Evolutionary conservation across 345 rosid genomes (phyloP), one percentile per base, ranked within the genome.

Genomic region (Euphorbia peplus): DNA sequence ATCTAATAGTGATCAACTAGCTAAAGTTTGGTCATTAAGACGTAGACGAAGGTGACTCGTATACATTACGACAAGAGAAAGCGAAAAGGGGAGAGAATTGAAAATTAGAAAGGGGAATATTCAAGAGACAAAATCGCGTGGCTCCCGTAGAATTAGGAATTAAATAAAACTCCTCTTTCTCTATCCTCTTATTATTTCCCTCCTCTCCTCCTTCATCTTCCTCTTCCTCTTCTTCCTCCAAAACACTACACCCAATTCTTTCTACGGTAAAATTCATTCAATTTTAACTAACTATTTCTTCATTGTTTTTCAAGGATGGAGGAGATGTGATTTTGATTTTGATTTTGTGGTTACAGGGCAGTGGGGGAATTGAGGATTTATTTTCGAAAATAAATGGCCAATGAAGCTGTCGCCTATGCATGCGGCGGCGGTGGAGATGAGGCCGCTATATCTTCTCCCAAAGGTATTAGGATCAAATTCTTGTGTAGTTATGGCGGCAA

Each of bases 401-500:
- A 46, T 28, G 39, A 47, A 64, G 55, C 67, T 28, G 37, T 41
- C 62, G 70, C 52, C 12, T 25, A 9, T 25, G 41, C 32, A 13
- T 54, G 35, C 13, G 71, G 80, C 5, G 64, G 79, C 18, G 66
- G 58, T 4, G 48, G 59, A 5, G 78, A 35, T 2, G 80, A 42
- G 50, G 65, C 29, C 22, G 78, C 70, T 19, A 22, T 29, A 12
- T 66, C 51, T 24, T 85, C 87, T 10, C 83, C 89, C 22, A 78
- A 5, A 66, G 72, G n/a, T n/a, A n/a, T 15, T 53, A 82, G 79
- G 77, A 79, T 88, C 37, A 95, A 95, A 82, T 87, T 95, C 42
- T 68, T 89, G 66, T 91, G 95, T 75, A 91, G 97, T 78, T 81
- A 84, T 73, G 97, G 97, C 66, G 99, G 99, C 59, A 89, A 83